phyloP scores from a whole-genome alignment of 305 asterid species.

The Fraxinus sp. region DNA sequence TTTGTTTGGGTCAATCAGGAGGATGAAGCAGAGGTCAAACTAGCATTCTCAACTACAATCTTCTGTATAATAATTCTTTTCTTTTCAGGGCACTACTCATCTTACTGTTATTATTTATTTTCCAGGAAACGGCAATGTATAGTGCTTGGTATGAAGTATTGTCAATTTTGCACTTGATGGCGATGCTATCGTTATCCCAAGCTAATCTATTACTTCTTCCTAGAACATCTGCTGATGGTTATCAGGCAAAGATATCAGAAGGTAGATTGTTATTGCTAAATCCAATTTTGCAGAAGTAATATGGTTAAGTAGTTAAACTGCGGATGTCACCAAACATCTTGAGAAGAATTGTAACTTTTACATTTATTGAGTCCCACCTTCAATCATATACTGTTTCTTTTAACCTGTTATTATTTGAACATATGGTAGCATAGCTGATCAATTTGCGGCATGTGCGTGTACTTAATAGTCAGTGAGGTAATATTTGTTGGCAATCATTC shows the following conservation, averaged over 20 bases:
- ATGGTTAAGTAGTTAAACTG: neutral
- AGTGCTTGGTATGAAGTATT: constrained; percentile 93
- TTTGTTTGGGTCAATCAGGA: constrained; percentile 98
- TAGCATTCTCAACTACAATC: constrained; percentile 17
- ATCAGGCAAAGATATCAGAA: constrained; percentile 92
- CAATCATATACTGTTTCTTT: neutral
- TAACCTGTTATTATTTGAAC: neutral
- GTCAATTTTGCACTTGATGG: constrained; percentile 96
- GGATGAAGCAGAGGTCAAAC: constrained; percentile 88
- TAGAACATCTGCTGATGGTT: constrained; percentile 79
- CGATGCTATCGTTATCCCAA: constrained; percentile 78
- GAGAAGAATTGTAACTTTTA: neutral
- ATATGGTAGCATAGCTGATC: constrained; percentile 4
- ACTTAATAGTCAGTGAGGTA: neutral
- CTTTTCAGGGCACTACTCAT: constrained; percentile 18
- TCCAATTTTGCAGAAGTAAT: neutral
- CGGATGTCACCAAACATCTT: neutral
- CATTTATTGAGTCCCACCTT: neutral
- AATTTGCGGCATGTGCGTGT: constrained; percentile 3
- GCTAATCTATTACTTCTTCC: constrained; percentile 94
- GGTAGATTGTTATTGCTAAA: constrained; percentile 47
- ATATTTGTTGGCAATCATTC: neutral
- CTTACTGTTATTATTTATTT: constrained; percentile 28
- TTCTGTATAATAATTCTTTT: constrained; percentile 22
- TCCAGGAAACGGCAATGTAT: constrained; percentile 83